Percentiles rank a stretch among this genome's conserved stretches.
These are phyloP conservation scores for Aegilops speltoides DNA, from an alignment of 176 grass and related monocot genomes.

Conservation along the genomic window DNA sequence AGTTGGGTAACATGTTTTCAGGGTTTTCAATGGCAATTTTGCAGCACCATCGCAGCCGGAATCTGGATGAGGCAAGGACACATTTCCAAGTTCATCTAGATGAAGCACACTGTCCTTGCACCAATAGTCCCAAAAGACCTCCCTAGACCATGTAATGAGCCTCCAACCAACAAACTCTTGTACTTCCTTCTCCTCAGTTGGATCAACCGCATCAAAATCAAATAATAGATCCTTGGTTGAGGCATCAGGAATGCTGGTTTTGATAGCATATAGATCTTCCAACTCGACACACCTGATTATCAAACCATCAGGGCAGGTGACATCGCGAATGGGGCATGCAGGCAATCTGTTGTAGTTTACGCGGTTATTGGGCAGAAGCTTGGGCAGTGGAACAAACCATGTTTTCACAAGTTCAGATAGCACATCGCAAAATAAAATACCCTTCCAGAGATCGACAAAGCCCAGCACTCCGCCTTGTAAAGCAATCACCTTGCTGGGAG, in stretches of 20 bases:
- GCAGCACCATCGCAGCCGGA: neutral
- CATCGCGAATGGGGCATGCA: too few relatives aligned
- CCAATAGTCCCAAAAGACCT: conserved; percentile 1
- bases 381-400: too few relatives aligned
- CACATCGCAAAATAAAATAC: too few relatives aligned
- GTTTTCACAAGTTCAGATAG: too few relatives aligned
- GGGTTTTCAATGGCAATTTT: neutral
- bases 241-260: neutral
- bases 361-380: too few relatives aligned
- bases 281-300: neutral
- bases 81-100: neutral
- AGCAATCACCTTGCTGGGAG: neutral
- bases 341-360: too few relatives aligned
- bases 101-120: neutral
- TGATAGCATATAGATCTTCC: neutral
- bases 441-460: neutral
- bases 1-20: neutral
- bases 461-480: neutral
- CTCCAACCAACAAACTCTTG: neutral
- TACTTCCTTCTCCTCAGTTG: neutral
- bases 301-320: too few relatives aligned
- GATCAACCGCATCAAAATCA: neutral
- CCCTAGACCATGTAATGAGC: neutral
- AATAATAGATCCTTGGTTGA: neutral
- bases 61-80: neutral